phyloP scores from a whole-genome alignment of 208 protist species.

The Entamoeba histolytica region DNA sequence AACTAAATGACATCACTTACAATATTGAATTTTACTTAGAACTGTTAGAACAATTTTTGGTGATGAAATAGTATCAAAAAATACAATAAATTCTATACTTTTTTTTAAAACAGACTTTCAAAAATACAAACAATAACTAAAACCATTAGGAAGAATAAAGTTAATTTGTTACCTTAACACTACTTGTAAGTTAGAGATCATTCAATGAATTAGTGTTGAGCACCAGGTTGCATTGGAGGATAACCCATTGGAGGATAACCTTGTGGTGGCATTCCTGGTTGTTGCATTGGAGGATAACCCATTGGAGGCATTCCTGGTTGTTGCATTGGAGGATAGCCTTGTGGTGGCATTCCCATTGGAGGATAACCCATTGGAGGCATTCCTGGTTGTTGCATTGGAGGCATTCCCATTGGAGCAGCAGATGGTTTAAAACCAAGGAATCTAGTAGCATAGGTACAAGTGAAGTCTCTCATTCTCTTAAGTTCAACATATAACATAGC shows the following conservation, averaged over 20 bases:
- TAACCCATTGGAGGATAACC: not conserved
- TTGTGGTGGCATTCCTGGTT: not conserved
- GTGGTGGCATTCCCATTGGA: not conserved
- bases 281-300: not conserved
- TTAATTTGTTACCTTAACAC: no score
- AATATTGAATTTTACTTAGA: no score
- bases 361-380: not conserved
- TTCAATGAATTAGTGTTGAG: not conserved
- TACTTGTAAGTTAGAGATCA: no score
- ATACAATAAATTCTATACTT: no score
- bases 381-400: not conserved
- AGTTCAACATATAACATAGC: not conserved
- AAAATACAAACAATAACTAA: no score
- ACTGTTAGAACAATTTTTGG: no score
- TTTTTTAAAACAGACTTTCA: no score
- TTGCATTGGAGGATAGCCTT: not conserved
- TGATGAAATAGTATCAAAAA: no score
- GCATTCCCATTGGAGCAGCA: not conserved
- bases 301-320: not conserved
- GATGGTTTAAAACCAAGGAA: not conserved
- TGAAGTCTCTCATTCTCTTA: not conserved
- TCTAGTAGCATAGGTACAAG: not conserved
- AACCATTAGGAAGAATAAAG: no score
- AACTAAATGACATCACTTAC: no score
- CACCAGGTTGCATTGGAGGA: not conserved